Conservation (phyloP, 257 asterid species). For the Jaltomata sinuosa region DNA sequence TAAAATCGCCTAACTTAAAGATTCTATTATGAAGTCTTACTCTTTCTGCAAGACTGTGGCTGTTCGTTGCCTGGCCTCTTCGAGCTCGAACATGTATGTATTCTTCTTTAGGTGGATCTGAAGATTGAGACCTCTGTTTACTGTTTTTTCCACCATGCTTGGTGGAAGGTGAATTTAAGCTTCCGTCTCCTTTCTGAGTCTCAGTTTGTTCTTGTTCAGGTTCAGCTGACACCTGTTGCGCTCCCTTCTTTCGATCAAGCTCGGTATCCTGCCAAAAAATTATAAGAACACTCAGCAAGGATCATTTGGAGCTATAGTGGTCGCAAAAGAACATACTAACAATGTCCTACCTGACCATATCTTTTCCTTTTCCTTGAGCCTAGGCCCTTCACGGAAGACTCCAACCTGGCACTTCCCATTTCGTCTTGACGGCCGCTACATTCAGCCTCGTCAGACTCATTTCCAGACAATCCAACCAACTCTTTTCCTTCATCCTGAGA, state of each 20-base stretch:
- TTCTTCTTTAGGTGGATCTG: constrained; percentile 77
- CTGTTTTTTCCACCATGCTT: constrained; percentile 49
- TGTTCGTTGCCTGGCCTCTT: constrained; percentile 95
- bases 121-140: constrained; percentile 64
- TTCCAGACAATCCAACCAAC: constrained; percentile 28
- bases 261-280: constrained; percentile 35
- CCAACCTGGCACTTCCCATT: constrained; percentile 22
- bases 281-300: not conserved
- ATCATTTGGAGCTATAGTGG: not conserved
- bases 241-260: constrained; percentile 28
- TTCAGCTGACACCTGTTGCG: constrained; percentile 23
- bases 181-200: constrained; percentile 36
- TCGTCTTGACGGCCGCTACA: constrained; percentile 67
- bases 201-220: constrained; percentile 25
- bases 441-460: constrained; percentile 63
- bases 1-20: not conserved
- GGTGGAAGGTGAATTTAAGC: constrained; percentile 20
- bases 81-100: constrained; percentile 84
- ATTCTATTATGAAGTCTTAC: constrained; percentile 23
- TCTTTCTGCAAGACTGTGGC: constrained; percentile 99
- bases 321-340: not conserved
- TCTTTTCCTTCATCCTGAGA: constrained; percentile 27
- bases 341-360: constrained; percentile 41
- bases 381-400: constrained; percentile 38
- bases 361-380: constrained; percentile 71